These are phyloP conservation scores for Stachybotrys elegans DNA, from an alignment of 2,329 filamentous ascomycete species.

Conservation along the genomic window DNA sequence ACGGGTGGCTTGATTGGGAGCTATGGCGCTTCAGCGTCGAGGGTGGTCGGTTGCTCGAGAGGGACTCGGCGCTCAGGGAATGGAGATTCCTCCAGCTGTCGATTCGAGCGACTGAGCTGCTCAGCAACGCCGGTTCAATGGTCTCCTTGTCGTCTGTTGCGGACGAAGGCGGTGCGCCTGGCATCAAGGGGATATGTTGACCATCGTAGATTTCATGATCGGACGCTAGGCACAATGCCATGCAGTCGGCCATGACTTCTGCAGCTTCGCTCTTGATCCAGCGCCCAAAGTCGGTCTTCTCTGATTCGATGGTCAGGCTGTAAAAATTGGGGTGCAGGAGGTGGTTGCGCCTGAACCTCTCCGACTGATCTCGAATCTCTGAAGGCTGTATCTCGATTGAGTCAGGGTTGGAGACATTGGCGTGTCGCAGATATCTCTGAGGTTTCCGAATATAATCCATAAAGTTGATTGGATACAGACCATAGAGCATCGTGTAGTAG, in stretches of 20 bases:
- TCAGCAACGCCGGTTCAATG: slow-evolving; percentile 35
- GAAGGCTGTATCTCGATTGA: slow-evolving; percentile 74
- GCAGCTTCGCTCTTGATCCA: slow-evolving; percentile 77
- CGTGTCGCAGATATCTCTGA: slow-evolving; percentile 69
- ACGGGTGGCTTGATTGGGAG: slow-evolving; percentile 49
- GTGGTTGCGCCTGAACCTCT: slow-evolving; percentile 68
- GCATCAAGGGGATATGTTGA: slow-evolving; percentile 15
- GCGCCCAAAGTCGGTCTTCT: slow-evolving; percentile 68
- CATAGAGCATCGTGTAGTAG: slow-evolving; percentile 80
- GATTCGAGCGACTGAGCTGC: slow-evolving; percentile 28
- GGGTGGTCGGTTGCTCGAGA: slow-evolving; percentile 31
- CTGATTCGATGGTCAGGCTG: slow-evolving; percentile 71
- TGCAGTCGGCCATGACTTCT: slow-evolving; percentile 75
- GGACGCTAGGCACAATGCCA: slow-evolving; percentile 52
- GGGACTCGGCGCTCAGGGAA: slow-evolving; percentile 42
- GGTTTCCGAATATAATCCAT: slow-evolving; percentile 83
- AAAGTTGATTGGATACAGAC: slow-evolving; percentile 79
- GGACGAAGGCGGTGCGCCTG: slow-evolving; percentile 3
- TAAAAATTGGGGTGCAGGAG: slow-evolving; percentile 82
- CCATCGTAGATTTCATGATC: slow-evolving; percentile 19
- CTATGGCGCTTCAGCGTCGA: slow-evolving; percentile 30
- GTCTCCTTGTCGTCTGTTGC: slow-evolving; percentile 20
- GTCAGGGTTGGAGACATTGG: slow-evolving; percentile 64
- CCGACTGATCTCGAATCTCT: slow-evolving; percentile 70
- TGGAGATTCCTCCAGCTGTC: slow-evolving; percentile 50